Percentiles rank a stretch among this genome's conserved stretches.
These are phyloP conservation scores for Arthroderma uncinatum DNA, from an alignment of 2,329 filamentous ascomycete genomes.

Conservation along the genomic window DNA sequence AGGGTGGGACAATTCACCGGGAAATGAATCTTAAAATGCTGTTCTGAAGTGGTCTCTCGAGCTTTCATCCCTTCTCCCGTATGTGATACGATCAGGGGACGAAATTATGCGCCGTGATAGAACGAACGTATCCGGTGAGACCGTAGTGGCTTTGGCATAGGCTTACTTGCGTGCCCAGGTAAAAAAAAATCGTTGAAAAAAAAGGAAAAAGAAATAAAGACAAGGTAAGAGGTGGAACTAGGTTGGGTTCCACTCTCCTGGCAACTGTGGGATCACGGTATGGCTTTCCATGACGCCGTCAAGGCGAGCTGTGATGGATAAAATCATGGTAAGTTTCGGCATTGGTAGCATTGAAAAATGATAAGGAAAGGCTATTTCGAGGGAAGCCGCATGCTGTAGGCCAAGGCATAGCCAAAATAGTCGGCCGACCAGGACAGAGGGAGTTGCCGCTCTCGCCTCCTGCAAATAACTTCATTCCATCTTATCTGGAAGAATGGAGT, in stretches of 20 bases:
- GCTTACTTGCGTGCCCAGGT: neutral
- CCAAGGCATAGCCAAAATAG: neutral
- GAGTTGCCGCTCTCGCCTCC: neutral
- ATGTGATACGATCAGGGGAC: slow-evolving; percentile 4
- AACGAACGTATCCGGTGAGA: slow-evolving; percentile 1
- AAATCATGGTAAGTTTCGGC: slow-evolving; percentile 1
- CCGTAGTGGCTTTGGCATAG: neutral
- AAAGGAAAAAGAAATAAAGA: neutral
- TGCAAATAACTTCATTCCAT: neutral
- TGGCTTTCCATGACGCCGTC: slow-evolving; percentile 4
- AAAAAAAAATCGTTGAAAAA: neutral
- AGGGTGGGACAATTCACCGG: neutral
- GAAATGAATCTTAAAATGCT: neutral
- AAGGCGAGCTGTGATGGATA: neutral
- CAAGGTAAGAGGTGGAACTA: neutral
- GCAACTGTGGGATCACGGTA: neutral
- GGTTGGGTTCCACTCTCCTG: slow-evolving; percentile 2
- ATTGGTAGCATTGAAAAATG: neutral
- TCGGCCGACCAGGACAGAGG: neutral
- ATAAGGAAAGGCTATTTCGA: neutral
- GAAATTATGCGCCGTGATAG: neutral
- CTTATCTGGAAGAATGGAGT: neutral
- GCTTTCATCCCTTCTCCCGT: slow-evolving; percentile 1
- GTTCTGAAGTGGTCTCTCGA: neutral
- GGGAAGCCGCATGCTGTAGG: neutral